These are phyloP conservation scores for Eimeria falciformis DNA, from an alignment of 169 alveolate genomes.

Conservation along the genomic window DNA sequence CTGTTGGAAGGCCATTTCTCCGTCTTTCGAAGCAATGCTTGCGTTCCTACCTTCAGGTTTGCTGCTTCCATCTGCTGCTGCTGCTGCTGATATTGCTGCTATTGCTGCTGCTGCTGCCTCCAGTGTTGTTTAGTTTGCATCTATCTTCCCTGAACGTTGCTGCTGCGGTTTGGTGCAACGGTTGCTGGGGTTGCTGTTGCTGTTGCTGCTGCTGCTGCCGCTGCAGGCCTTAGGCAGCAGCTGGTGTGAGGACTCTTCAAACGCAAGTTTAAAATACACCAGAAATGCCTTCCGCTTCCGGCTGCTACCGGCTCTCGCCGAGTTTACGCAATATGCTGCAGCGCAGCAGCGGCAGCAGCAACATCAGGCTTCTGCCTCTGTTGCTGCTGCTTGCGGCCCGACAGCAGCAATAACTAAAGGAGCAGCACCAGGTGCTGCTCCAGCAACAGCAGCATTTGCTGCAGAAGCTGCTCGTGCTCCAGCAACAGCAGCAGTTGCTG, in stretches of 20 bases:
- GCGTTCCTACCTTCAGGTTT: slow-evolving; percentile 22
- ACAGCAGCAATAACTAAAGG: background rate
- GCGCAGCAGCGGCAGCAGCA: slow-evolving; percentile 6
- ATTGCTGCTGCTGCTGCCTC: background rate
- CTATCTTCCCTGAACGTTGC: too few relatives aligned
- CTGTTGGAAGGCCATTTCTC: slow-evolving; percentile 17
- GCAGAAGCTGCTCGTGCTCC: background rate
- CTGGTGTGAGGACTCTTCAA: slow-evolving; percentile 51
- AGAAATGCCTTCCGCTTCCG: slow-evolving; percentile 36
- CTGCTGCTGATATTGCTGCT: background rate
- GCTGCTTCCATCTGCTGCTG: background rate
- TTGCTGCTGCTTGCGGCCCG: background rate
- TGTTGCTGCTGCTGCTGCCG: background rate
- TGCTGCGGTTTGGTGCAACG: too few relatives aligned
- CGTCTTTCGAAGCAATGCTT: slow-evolving; percentile 9
- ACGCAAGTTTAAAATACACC: slow-evolving; percentile 6
- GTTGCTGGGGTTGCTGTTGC: too few relatives aligned
- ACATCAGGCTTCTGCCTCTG: background rate
- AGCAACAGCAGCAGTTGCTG: slow-evolving; percentile 31
- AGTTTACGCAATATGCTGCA: background rate
- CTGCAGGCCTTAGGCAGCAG: background rate
- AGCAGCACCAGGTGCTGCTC: background rate
- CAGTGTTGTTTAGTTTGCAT: background rate
- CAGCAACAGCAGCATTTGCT: slow-evolving; percentile 21
- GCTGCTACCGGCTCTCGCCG: slow-evolving; percentile 48